Percentiles rank a stretch among this genome's conserved stretches.
phyloP scores from a whole-genome alignment of 495 filamentous ascomycete genomes.

The Neurospora terricola region DNA sequence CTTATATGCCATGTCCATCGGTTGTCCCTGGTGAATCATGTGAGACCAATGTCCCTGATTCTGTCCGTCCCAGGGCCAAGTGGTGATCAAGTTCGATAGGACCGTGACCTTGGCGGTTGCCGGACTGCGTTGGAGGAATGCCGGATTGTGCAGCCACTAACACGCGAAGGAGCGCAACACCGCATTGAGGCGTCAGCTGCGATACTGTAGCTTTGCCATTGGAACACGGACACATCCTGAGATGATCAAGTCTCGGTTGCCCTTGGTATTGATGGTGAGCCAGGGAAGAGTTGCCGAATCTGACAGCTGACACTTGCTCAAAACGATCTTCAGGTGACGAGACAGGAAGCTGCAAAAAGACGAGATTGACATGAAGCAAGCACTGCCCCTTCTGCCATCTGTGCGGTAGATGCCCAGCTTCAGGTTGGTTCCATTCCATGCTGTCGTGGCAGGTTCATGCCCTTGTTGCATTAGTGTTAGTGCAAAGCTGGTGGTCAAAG shows the following conservation, averaged over 20 bases:
- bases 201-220: not conserved
- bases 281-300: not conserved
- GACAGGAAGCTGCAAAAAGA: not conserved
- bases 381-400: too few relatives aligned
- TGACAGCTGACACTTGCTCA: not conserved
- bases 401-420: not conserved
- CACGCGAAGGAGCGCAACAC: not conserved
- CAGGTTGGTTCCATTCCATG: not conserved
- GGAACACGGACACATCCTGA: not conserved
- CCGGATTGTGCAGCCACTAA: slow-evolving; percentile 19
- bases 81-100: not conserved
- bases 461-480: not conserved
- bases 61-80: not conserved
- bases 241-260: not conserved
- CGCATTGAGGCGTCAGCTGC: not conserved
- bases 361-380: too few relatives aligned
- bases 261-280: not conserved
- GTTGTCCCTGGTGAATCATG: slow-evolving; percentile 12
- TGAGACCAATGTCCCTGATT: not conserved
- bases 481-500: not conserved
- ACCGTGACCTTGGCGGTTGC: slow-evolving; percentile 10
- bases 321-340: not conserved
- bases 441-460: not conserved
- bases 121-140: slow-evolving; percentile 41
- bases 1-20: not conserved